Evolutionary conservation across 495 filamentous ascomycete species (phyloP).

Genomic region (Gamarada debralockiae): DNA sequence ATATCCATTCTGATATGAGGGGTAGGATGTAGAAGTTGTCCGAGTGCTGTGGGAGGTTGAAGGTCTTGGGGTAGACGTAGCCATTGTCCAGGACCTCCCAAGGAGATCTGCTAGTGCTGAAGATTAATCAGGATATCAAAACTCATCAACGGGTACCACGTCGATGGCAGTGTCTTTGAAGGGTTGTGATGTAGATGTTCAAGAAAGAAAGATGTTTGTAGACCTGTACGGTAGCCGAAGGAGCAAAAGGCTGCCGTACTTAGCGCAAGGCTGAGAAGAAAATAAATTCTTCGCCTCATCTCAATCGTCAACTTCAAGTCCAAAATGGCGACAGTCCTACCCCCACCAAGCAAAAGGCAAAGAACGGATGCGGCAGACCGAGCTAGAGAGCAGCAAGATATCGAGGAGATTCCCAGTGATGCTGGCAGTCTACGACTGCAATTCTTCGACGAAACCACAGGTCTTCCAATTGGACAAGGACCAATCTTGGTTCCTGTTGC

Average conservation of each 20-base stretch:
- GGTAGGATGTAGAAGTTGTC: constrained; percentile 24
- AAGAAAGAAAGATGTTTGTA: neutral
- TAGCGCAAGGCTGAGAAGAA: constrained; percentile 18
- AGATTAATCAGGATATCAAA: constrained; percentile 10
- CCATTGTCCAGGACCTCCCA: constrained; percentile 4
- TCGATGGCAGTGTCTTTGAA: neutral
- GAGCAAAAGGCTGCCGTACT: neutral
- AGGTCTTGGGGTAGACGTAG: constrained; percentile 18
- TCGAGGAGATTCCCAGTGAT: constrained; percentile 62
- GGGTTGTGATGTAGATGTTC: neutral
- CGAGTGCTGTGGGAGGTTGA: constrained; percentile 33
- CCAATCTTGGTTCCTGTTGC: constrained; percentile 77
- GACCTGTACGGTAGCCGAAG: too few species aligned
- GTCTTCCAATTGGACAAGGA: constrained; percentile 53
- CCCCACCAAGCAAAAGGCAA: constrained; percentile 90
- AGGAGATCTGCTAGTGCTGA: constrained; percentile 1
- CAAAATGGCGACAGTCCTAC: constrained; percentile 82
- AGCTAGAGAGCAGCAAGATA: constrained; percentile 70
- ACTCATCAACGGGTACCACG: neutral
- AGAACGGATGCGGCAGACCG: constrained; percentile 71
- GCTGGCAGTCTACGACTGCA: constrained; percentile 79
- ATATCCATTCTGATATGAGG: constrained; percentile 23
- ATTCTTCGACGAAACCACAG: constrained; percentile 81
- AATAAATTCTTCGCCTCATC: neutral
- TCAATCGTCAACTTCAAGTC: neutral